Percentiles rank a stretch among this genome's conserved stretches.
These are phyloP conservation scores for Musa itinerans DNA, from an alignment of 176 grass and related monocot genomes.

Conservation along the genomic window DNA sequence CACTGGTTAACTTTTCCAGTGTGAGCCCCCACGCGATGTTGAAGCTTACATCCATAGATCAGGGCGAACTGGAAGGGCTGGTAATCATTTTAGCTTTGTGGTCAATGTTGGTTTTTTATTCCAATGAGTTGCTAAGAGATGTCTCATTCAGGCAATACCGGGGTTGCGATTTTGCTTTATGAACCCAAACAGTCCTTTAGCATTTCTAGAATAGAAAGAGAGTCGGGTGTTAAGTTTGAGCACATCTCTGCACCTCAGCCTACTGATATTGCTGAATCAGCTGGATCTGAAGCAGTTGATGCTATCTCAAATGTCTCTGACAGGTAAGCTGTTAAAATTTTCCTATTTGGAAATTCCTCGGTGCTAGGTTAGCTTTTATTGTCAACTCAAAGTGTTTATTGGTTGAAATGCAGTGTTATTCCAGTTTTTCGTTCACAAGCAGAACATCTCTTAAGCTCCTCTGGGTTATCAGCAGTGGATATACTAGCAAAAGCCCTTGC, in stretches of 20 bases:
- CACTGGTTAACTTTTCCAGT: conserved; percentile 36
- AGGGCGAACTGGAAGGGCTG: conserved; percentile 90
- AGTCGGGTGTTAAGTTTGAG: conserved; percentile 85
- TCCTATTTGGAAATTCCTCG: neutral
- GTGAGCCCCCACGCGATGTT: conserved; percentile 91
- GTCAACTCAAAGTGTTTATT: neutral
- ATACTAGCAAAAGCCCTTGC: conserved; percentile 92
- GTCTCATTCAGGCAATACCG: conserved; percentile 67
- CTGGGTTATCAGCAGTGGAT: conserved; percentile 50
- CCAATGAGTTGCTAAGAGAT: neutral
- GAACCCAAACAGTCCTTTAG: conserved; percentile 60
- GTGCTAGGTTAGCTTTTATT: conserved; percentile 6
- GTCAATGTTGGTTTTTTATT: conserved; percentile 6
- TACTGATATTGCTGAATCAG: conserved; percentile 81
- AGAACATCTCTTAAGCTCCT: conserved; percentile 63
- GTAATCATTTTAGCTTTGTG: conserved; percentile 17
- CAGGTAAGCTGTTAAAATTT: conserved; percentile 35
- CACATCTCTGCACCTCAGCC: conserved; percentile 81
- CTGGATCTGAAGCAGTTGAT: conserved; percentile 82
- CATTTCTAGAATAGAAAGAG: conserved; percentile 59
- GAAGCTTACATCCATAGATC: conserved; percentile 98
- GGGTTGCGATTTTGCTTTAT: conserved; percentile 71
- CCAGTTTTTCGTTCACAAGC: conserved; percentile 90
- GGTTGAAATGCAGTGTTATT: conserved; percentile 67
- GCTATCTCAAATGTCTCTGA: conserved; percentile 86